Evolutionary conservation across 129 eudicot genomes (phyloP), one percentile per base, ranked within the genome.

Genomic region (Oenanthe sinensis): DNA sequence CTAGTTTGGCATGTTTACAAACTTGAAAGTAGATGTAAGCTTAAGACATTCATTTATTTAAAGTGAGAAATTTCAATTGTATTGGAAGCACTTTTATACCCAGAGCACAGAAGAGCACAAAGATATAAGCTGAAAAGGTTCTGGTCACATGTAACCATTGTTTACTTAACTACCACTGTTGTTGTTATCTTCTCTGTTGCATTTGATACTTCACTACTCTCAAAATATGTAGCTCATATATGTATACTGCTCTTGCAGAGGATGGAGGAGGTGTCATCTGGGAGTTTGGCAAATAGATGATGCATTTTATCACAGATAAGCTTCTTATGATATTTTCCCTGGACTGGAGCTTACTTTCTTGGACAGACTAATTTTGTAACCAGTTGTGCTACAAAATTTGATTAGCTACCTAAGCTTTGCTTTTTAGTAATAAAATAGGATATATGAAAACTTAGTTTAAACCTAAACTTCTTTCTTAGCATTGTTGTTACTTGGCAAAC

Each of bases 321-420:
- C 33, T 65, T 65, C 20, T 28, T 28, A 1, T 60, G 14, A 5
- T 5, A 28, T 8, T 65, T 24, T 30, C 20, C 40, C 83, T 97
- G 88, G 78, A 84, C 88, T 7, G 93, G 90, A 79, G 81, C 96
- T 1, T 89, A 78, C 85, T 94, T 93, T 90, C 15, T 94, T 85
- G 96, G 96, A 79, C 82, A 91, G 83, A 89, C 84, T 75, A 58
- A 81, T n/a, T n/a, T 68, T 79, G 16, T 81, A 79, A 72, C 78
- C 9, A 33, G 36, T 33, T 33, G 36, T 8, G 30, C n/a, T 37
- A 19, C 26, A 26, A 47, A 36, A 8, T 72, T 72, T 43, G 75
- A 9, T 71, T 30, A 37, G 44, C n/a, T n/a, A 43, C 75, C 20
- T 22, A 55, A 37, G 22, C 16, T 24, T 73, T 39, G 42, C 3